Percentiles rank a stretch among this genome's conserved stretches.
These are phyloP conservation scores for Astragalus membranaceus DNA, from an alignment of 306 rosid genomes.

Conservation along the genomic window DNA sequence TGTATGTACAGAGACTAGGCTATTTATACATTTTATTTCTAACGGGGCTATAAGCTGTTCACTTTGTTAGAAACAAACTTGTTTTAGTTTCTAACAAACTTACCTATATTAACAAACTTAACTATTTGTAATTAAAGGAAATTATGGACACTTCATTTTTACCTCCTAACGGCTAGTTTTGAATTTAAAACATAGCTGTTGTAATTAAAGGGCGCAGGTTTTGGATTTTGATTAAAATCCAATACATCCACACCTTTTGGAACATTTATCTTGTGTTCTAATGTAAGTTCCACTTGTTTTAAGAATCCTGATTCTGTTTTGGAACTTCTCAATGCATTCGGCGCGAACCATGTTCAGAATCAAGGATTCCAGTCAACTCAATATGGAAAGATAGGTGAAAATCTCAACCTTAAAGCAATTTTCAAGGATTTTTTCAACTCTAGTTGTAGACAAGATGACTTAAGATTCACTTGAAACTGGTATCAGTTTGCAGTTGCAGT, in stretches of 20 bases:
- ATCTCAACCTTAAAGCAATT: constrained; percentile 22
- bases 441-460: not conserved
- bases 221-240: too few relatives aligned
- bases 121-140: too few relatives aligned
- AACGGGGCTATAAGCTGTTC: too few relatives aligned
- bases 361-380: not conserved
- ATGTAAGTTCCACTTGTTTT: constrained; percentile 33
- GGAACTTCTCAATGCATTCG: constrained; percentile 12
- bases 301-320: constrained; percentile 32
- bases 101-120: too few relatives aligned
- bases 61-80: too few relatives aligned
- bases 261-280: constrained; percentile 44
- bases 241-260: constrained; percentile 70
- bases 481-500: constrained; percentile 29
- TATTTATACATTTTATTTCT: too few relatives aligned
- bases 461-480: constrained; percentile 16
- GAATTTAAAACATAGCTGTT: too few relatives aligned
- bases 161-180: too few relatives aligned
- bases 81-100: too few relatives aligned
- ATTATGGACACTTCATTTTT: too few relatives aligned
- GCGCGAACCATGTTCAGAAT: not conserved
- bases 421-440: not conserved
- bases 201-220: too few relatives aligned
- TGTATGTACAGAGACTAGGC: too few relatives aligned
- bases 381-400: constrained; percentile 30